Evolutionary conservation across 208 protist genomes (phyloP), one percentile per base, ranked within the genome.

Genomic region (Crithidia fasciculata): DNA sequence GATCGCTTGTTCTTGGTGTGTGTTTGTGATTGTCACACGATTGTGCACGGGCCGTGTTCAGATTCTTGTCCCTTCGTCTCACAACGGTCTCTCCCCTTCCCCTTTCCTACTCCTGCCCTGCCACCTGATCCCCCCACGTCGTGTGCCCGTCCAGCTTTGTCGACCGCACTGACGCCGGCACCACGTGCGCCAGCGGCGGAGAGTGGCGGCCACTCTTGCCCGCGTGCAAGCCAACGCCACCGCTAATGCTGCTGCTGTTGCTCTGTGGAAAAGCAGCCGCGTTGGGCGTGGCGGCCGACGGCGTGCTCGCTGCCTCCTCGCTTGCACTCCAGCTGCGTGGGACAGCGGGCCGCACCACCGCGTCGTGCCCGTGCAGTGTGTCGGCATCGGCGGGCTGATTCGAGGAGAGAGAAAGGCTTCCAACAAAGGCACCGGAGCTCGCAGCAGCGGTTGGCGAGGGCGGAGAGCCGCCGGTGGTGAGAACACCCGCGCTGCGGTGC

Each of bases 111-210:
- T 54, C 45, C 12, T 36, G 19, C 55, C 45, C 56, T 0, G 2
- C 18, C 12, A 41, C 55, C 57, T 72, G 67, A 55, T 63, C 67
- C 6, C 57, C 57, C 57, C 67, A 72, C 4, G 45, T 55, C 4
- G 53, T 63, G 56, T 63, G 53, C 13, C 44, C 36, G 28, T 63
- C 67, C 67, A 39, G 53, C 56, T 63, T 72, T 19, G 39, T 54
- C 13, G 64, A 69, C 28, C 64, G 64, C 52, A 36, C 10, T 37
- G 64, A 69, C 18, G 64, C 64, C 40, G 64, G 52, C 40, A 69
- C 64, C 19, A 69, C 64, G 40, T 69, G 64, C n/a, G 50, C 52
- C 49, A 50, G 39, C 52, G 64, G 43, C n/a, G 49, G 15, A 12
- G 50, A 7, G 52, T 4, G 40, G n/a, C 45, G 64, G 10, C 4